Percentiles rank a stretch among this genome's conserved stretches.
Evolutionary conservation across 352 stramenopile species (phyloP).

Genomic region (Phytophthora fragariae): DNA sequence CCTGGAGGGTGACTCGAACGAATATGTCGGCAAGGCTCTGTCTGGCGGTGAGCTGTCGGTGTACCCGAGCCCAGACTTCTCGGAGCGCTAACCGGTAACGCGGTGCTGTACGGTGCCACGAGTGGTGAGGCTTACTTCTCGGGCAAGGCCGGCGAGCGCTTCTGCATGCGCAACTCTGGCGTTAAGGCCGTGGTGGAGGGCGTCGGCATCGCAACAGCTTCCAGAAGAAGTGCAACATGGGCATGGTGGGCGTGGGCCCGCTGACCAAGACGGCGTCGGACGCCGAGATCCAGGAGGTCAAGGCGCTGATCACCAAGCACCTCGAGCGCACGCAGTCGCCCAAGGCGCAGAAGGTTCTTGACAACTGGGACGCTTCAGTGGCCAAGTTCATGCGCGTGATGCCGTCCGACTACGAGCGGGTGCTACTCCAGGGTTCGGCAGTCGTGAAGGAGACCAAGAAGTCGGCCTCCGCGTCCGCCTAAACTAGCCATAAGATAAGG

Average conservation of each 20-base stretch:
- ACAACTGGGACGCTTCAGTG: slow-evolving; percentile 87
- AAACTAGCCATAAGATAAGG: slow-evolving; percentile 19
- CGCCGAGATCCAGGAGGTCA: slow-evolving; percentile 82
- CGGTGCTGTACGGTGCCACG: slow-evolving; percentile 95
- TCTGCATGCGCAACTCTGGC: slow-evolving; percentile 97
- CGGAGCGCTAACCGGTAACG: slow-evolving; percentile 91
- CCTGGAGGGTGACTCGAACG: slow-evolving; percentile 95
- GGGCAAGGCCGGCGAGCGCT: slow-evolving; percentile 96
- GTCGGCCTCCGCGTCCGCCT: slow-evolving; percentile 32
- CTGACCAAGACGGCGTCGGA: slow-evolving; percentile 81
- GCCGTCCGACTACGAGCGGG: slow-evolving; percentile 72
- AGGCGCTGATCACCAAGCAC: slow-evolving; percentile 90
- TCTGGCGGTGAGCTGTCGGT: slow-evolving; percentile 94
- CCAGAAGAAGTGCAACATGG: slow-evolving; percentile 95
- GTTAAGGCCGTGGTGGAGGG: slow-evolving; percentile 96
- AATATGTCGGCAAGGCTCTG: slow-evolving; percentile 96
- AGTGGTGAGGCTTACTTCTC: slow-evolving; percentile 95
- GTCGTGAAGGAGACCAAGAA: slow-evolving; percentile 47
- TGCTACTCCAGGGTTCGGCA: slow-evolving; percentile 53
- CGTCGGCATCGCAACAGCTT: slow-evolving; percentile 95
- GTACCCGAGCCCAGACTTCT: slow-evolving; percentile 75
- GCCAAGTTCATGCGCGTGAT: slow-evolving; percentile 71
- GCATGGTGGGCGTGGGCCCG: slow-evolving; percentile 86
- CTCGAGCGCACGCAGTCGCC: slow-evolving; percentile 89
- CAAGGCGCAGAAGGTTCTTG: slow-evolving; percentile 89